Percentiles rank a stretch among this genome's conserved stretches.
phyloP scores from a whole-genome alignment of 2,329 filamentous ascomycete species.

The Lasiodiplodia citricola region DNA sequence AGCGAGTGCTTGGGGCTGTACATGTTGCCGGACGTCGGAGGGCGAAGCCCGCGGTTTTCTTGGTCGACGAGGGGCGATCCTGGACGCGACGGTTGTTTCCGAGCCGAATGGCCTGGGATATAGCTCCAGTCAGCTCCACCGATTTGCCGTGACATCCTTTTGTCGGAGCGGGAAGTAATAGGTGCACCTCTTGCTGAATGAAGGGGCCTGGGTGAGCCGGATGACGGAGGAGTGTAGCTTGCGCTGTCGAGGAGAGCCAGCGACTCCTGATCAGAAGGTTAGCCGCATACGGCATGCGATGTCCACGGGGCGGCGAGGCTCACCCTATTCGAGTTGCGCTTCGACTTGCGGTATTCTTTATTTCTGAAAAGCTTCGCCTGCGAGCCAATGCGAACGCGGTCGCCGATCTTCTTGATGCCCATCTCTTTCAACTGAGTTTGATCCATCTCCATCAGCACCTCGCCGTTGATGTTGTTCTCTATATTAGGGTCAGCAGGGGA shows the following conservation, averaged over 20 bases:
- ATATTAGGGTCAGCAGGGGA: conserved; percentile 29
- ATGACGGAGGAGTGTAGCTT: conserved; percentile 65
- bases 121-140: conserved; percentile 43
- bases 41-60: conserved; percentile 56
- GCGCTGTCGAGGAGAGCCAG: conserved; percentile 77
- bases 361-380: conserved; percentile 57
- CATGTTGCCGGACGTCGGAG: conserved; percentile 63
- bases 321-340: conserved; percentile 77
- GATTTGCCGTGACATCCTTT: conserved; percentile 55
- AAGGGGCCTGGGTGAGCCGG: conserved; percentile 67
- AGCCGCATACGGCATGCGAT: conserved; percentile 30
- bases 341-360: conserved; percentile 59
- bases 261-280: conserved; percentile 67
- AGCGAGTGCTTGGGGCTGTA: conserved; percentile 60
- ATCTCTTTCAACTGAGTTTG: conserved; percentile 96
- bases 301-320: conserved; percentile 37
- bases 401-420: conserved; percentile 97
- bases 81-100: conserved; percentile 69
- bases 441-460: conserved; percentile 96
- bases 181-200: conserved; percentile 58
- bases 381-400: conserved; percentile 79
- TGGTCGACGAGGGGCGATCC: conserved; percentile 72
- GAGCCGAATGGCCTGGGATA: conserved; percentile 44
- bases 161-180: conserved; percentile 51
- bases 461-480: conserved; percentile 95